phyloP scores from a whole-genome alignment of 208 protist species.

The Trypanosomatidae sp. region DNA sequence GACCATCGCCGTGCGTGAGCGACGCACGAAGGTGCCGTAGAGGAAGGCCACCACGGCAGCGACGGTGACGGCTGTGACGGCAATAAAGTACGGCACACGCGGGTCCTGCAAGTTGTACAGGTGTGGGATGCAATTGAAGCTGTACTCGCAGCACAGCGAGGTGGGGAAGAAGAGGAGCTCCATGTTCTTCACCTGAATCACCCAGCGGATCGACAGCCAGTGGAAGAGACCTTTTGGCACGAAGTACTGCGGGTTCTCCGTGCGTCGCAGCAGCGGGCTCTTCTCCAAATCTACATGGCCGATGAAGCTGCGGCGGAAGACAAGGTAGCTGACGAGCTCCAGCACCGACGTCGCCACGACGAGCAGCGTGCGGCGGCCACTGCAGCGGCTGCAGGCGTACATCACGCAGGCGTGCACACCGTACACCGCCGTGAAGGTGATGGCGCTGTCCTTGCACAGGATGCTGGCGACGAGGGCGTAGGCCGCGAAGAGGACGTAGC shows the following conservation, averaged over 20 bases:
- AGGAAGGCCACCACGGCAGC: constrained; percentile 1
- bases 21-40: constrained; percentile 19
- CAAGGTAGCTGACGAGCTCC: constrained; percentile 46
- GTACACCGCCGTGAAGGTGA: constrained; percentile 63
- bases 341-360: constrained; percentile 16
- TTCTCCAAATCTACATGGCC: constrained; percentile 44
- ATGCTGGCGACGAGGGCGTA: constrained; percentile 21
- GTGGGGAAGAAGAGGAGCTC: constrained; percentile 82
- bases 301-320: constrained; percentile 48
- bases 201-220: constrained; percentile 52
- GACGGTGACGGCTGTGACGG: constrained; percentile 13
- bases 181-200: constrained; percentile 80
- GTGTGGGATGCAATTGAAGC: constrained; percentile 85
- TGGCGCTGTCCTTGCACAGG: constrained; percentile 76
- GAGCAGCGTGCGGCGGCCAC: constrained; percentile 3
- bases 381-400: constrained; percentile 26
- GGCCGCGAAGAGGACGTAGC: constrained; percentile 36
- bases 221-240: constrained; percentile 27
- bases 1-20: constrained; percentile 16
- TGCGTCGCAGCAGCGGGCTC: constrained; percentile 55
- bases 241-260: constrained; percentile 87
- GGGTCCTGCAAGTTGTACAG: constrained; percentile 39
- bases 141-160: constrained; percentile 86
- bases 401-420: constrained; percentile 48
- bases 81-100: constrained; percentile 30